Evolutionary conservation across 129 eudicot species (phyloP), one percentile per base, ranked within the genome.

Genomic region (Erigeron canadensis): DNA sequence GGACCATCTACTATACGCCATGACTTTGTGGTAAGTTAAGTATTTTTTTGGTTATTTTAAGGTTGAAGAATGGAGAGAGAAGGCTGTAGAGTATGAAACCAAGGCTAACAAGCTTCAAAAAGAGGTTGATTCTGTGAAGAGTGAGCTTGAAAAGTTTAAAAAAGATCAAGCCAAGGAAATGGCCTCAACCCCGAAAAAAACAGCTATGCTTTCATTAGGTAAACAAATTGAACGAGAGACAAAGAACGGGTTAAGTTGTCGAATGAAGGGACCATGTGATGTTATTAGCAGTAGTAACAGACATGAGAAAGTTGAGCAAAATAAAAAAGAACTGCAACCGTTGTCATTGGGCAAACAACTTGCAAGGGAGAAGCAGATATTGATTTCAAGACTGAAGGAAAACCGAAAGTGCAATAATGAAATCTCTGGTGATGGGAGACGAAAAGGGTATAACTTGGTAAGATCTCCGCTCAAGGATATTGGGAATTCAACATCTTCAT

Each of bases 61-160:
- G 98, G 92, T 86, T 75, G 80, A 84, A 75, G 87, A 89, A 69
- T 94, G 96, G 98, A 87, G 77, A 60, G 83, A 73, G 54, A 94
- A 82, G 80, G 93, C 98, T 18, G 65, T 64, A 6, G 68, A 62
- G n/a, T 81, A 70, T 4, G 92, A 89, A 79, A 55, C 10, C 18
- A 84, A 80, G 81, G 84, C 86, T 6, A 80, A 82, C 34, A 70
- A 80, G 58, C 85, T 89, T 17, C 76, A 81, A 61, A 72, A 63
- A 7, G 87, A 85, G 75, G 21, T 80, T 64, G 28, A 69, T 47
- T 50, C 60, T 10, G 63, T 83, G 1, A 81, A 76, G 61, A 76
- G 28, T 10, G 81, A 89, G 84, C 77, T 86, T 56, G 86, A 74
- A 59, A 81, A 77, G 58, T 43, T 77, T 50, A 85, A 45, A 72